A percentile compares a stretch with the other conserved stretches of the same genome.
Conservation (phyloP, 441 rosid species). For the Biscutella auriculata region DNA sequence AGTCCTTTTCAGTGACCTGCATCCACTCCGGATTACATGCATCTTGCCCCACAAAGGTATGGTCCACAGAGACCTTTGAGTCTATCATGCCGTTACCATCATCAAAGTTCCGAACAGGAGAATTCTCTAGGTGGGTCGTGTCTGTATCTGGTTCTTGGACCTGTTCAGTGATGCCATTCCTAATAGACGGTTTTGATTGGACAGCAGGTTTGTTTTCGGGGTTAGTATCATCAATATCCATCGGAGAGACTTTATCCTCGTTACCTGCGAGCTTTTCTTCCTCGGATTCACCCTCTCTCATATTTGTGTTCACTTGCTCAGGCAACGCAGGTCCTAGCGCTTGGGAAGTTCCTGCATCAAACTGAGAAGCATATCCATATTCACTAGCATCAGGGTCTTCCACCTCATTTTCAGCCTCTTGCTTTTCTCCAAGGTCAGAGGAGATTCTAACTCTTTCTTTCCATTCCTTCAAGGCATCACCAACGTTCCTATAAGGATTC, state of each 20-base stretch:
- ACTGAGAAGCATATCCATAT: constrained; percentile 65
- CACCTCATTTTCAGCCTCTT: constrained; percentile 38
- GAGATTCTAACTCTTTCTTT: constrained; percentile 80
- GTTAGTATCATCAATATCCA: constrained; percentile 53
- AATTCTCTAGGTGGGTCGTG: constrained; percentile 24
- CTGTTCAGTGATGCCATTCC: constrained; percentile 34
- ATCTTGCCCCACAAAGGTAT: constrained; percentile 34
- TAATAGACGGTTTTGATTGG: constrained; percentile 25
- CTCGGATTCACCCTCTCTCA: constrained; percentile 35
- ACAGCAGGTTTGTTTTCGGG: constrained; percentile 32
- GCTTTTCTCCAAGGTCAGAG: constrained; percentile 48
- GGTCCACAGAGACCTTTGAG: constrained; percentile 50
- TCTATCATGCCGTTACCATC: constrained; percentile 32
- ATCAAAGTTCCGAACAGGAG: constrained; percentile 20
- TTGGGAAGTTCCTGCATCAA: constrained; percentile 73
- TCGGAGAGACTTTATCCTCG: constrained; percentile 36
- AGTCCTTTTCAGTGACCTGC: constrained; percentile 34
- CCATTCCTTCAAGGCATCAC: constrained; percentile 88
- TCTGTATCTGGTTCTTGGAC: constrained; percentile 30
- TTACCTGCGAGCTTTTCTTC: constrained; percentile 34
- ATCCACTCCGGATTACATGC: constrained; percentile 32
- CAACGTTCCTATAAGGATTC: constrained; percentile 75
- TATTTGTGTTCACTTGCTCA: constrained; percentile 63
- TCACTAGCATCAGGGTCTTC: constrained; percentile 73
- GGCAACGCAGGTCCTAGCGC: constrained; percentile 83